Evolutionary conservation across 2,329 filamentous ascomycete species (phyloP).

Genomic region (Magnaporthiopsis rhizophila): DNA sequence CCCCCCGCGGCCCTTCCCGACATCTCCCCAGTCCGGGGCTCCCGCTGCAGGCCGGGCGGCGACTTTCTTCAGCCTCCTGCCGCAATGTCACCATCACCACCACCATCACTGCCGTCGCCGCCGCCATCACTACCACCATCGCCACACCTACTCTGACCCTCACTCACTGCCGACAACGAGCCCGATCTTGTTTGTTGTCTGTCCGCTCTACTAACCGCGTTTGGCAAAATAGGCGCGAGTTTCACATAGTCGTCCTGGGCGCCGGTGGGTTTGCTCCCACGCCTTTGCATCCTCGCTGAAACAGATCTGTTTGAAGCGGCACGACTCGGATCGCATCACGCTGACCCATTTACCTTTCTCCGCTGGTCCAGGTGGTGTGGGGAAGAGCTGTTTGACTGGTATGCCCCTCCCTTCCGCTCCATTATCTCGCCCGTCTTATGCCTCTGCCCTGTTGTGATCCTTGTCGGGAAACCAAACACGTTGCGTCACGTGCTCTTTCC

Average conservation of each 20-base stretch:
- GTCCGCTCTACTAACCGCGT: neutral
- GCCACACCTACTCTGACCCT: neutral
- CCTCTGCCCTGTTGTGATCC: neutral
- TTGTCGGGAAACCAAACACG: constrained; percentile 8
- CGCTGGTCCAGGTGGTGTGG: constrained; percentile 64
- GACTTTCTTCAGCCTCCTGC: neutral
- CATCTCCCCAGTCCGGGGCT: neutral
- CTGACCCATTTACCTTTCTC: constrained; percentile 1
- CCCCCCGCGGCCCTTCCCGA: no score
- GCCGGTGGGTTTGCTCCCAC: constrained; percentile 52
- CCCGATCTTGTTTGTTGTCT: neutral
- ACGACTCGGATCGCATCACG: neutral
- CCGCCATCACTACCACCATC: neutral
- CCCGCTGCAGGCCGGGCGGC: neutral
- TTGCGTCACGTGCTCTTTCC: constrained; percentile 12
- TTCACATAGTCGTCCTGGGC: constrained; percentile 75
- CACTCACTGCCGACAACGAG: neutral
- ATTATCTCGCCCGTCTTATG: constrained; percentile 10
- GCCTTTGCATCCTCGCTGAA: neutral
- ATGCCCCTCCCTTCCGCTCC: constrained; percentile 8
- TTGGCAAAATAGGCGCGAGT: constrained; percentile 52
- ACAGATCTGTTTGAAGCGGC: neutral
- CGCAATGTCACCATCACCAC: neutral
- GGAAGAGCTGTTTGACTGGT: constrained; percentile 90
- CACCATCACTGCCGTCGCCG: neutral